Conservation (phyloP, 768 basidiomycete species). For the Suillus variegatus region DNA sequence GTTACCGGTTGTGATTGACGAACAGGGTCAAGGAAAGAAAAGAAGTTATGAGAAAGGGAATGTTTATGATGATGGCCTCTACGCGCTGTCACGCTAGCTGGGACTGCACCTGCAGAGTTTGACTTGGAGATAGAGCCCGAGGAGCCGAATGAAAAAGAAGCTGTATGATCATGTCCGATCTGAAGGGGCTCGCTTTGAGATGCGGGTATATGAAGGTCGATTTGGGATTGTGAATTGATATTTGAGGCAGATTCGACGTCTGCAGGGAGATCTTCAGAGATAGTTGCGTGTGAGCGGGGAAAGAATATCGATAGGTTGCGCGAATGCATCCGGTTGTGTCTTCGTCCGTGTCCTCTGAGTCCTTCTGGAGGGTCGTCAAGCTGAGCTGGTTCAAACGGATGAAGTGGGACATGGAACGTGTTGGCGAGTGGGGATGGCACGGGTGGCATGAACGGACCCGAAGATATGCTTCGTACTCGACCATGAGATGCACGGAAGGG, state of each 20-base stretch:
- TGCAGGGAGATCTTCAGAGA: constrained; percentile 64
- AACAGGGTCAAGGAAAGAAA: constrained; percentile 86
- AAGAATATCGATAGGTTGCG: constrained; percentile 93
- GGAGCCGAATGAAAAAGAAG: constrained; percentile 56
- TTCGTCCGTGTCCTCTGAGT: constrained; percentile 27
- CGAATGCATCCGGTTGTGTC: constrained; percentile 80
- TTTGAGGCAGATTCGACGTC: constrained; percentile 45
- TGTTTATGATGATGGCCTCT: constrained; percentile 92
- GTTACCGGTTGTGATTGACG: constrained; percentile 12
- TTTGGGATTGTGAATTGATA: not conserved
- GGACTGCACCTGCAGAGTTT: constrained; percentile 16
- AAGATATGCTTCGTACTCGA: constrained; percentile 36
- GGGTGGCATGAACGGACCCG: constrained; percentile 21
- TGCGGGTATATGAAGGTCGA: constrained; percentile 41
- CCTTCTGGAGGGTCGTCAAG: constrained; percentile 16
- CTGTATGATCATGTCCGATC: constrained; percentile 44
- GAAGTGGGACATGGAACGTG: constrained; percentile 27
- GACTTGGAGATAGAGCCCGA: constrained; percentile 37
- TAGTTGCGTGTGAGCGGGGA: constrained; percentile 65
- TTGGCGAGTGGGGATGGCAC: not conserved
- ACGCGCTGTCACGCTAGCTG: constrained; percentile 29
- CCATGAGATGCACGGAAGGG: constrained; percentile 33
- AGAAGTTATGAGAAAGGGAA: constrained; percentile 92
- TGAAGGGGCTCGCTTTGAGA: constrained; percentile 38
- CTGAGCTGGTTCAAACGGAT: constrained; percentile 20